These are phyloP conservation scores for Colletotrichum lentis DNA, from an alignment of 2,329 filamentous ascomycete genomes.

Conservation along the genomic window DNA sequence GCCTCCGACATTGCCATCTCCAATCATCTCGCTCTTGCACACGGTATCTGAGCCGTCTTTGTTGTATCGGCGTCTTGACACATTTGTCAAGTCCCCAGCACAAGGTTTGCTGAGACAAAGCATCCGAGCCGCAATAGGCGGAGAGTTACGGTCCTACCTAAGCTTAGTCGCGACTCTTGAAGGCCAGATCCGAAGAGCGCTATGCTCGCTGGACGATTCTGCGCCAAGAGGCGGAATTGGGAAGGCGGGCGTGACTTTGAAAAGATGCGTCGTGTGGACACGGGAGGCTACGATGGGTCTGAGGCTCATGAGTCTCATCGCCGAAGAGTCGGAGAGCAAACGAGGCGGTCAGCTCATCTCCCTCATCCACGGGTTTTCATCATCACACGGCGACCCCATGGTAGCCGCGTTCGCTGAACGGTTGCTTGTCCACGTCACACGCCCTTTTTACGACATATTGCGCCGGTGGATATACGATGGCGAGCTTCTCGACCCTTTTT, in stretches of 20 bases:
- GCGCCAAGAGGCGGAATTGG: slow-evolving; percentile 76
- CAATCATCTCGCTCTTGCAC: slow-evolving; percentile 86
- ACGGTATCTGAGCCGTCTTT: slow-evolving; percentile 91
- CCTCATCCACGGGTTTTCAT: slow-evolving; percentile 90
- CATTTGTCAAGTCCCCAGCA: slow-evolving; percentile 82
- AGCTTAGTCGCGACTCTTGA: slow-evolving; percentile 91
- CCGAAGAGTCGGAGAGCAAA: slow-evolving; percentile 83
- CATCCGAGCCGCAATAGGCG: slow-evolving; percentile 83
- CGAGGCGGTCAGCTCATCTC: slow-evolving; percentile 93
- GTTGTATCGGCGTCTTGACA: slow-evolving; percentile 82
- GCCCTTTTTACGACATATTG: slow-evolving; percentile 96
- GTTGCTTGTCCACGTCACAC: slow-evolving; percentile 83
- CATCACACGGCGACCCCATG: slow-evolving; percentile 93
- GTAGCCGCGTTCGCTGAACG: slow-evolving; percentile 93
- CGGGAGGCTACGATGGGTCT: slow-evolving; percentile 96
- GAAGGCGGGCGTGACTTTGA: slow-evolving; percentile 90
- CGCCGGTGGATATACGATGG: slow-evolving; percentile 98
- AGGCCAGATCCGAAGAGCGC: slow-evolving; percentile 84
- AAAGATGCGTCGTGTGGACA: slow-evolving; percentile 96
- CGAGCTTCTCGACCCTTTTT: slow-evolving; percentile 93
- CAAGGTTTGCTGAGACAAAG: slow-evolving; percentile 92
- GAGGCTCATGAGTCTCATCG: slow-evolving; percentile 90
- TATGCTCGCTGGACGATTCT: slow-evolving; percentile 75
- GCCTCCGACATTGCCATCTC: slow-evolving; percentile 80
- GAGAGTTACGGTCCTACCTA: slow-evolving; percentile 88